Percentiles rank a stretch among this genome's conserved stretches.
Evolutionary conservation across 2,329 filamentous ascomycete genomes (phyloP).

Genomic region (Fusarium siculi): DNA sequence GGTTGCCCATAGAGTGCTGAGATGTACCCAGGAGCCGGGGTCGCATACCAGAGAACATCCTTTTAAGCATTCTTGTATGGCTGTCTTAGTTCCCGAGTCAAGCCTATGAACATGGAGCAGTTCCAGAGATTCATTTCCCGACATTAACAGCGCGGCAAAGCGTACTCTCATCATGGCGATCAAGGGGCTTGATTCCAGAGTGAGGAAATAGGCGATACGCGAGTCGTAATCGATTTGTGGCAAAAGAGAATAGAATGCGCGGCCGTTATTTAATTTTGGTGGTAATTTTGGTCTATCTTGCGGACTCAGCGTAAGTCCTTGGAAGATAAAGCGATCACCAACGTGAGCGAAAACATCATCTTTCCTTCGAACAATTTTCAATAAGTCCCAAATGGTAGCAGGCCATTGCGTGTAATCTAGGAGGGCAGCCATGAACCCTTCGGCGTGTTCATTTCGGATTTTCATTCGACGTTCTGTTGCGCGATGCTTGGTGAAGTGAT

Average conservation of each 20-base stretch:
- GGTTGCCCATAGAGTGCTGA: neutral
- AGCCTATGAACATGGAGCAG: neutral
- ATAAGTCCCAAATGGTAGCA: accelerated
- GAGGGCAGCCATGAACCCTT: neutral
- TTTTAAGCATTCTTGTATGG: neutral
- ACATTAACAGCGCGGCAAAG: neutral
- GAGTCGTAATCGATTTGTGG: neutral
- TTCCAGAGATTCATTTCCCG: neutral
- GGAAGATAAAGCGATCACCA: neutral
- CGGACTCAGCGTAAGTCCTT: neutral
- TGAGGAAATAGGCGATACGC: neutral
- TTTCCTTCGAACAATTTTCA: no score
- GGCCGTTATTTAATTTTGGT: accelerated
- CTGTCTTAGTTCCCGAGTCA: neutral
- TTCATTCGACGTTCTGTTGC: neutral
- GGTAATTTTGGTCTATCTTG: neutral
- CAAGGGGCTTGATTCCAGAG: neutral
- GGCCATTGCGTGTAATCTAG: neutral
- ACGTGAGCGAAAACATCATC: neutral
- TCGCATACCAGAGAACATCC: neutral
- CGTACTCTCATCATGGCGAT: neutral
- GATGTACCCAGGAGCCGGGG: neutral
- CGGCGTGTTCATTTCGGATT: neutral
- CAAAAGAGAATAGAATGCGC: neutral
- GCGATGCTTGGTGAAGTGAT: neutral